Conservation (phyloP, 768 basidiomycete species). For the Leucocoprinus leucothites region DNA sequence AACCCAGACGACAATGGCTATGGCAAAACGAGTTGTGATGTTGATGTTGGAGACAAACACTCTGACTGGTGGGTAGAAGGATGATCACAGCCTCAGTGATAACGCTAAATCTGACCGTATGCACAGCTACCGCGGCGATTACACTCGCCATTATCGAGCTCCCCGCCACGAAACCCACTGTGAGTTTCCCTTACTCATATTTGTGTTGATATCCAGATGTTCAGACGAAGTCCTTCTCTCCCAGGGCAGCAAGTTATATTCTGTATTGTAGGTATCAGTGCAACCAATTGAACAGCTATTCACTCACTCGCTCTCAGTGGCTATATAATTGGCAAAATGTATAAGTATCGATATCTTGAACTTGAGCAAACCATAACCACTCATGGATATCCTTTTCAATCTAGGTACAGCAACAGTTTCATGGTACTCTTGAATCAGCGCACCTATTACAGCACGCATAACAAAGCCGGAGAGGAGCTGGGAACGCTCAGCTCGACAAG, state of each 20-base stretch:
- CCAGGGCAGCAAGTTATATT: not conserved
- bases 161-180: too few species aligned
- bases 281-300: not conserved
- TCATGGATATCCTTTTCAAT: not conserved
- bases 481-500: not conserved
- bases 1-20: not conserved
- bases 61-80: not conserved
- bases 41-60: conserved; percentile 1
- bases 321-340: conserved; percentile 5
- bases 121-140: conserved; percentile 3
- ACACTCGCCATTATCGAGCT: not conserved
- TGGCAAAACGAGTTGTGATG: not conserved
- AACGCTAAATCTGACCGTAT: not conserved
- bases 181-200: too few species aligned
- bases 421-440: conserved; percentile 12
- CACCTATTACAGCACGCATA: not conserved
- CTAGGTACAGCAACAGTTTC: conserved; percentile 10
- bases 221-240: too few species aligned
- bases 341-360: not conserved
- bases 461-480: not conserved
- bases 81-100: too few species aligned
- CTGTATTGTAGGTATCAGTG: not conserved
- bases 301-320: not conserved
- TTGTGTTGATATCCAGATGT: too few species aligned
- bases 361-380: not conserved